Conservation (phyloP, 805 yeast genomes). For the Yarrowia osloensis region DNA sequence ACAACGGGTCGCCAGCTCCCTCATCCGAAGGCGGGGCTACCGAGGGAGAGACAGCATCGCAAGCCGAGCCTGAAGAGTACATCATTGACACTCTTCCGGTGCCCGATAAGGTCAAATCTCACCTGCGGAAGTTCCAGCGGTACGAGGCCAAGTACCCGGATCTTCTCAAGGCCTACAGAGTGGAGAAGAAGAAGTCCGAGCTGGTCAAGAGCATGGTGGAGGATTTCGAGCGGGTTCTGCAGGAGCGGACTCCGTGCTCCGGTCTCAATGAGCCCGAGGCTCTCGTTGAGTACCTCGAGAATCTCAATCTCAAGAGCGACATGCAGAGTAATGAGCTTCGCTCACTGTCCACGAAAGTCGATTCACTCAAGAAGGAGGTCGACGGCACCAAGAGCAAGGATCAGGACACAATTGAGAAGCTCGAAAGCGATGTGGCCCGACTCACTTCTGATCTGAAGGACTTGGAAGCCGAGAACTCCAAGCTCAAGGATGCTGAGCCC, state of each 20-base stretch:
- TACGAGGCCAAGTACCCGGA: slow-evolving; percentile 91
- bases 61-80: neutral
- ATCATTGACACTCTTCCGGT: slow-evolving; percentile 23
- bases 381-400: slow-evolving; percentile 18
- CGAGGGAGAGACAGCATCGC: slow-evolving; percentile 1
- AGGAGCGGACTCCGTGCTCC: slow-evolving; percentile 79
- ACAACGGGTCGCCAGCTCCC: neutral
- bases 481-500: slow-evolving; percentile 14
- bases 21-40: neutral
- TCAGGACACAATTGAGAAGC: slow-evolving; percentile 35
- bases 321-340: slow-evolving; percentile 69
- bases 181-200: slow-evolving; percentile 68
- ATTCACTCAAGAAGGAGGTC: slow-evolving; percentile 21
- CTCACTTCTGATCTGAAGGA: slow-evolving; percentile 32
- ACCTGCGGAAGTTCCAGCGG: slow-evolving; percentile 72
- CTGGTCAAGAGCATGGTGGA: slow-evolving; percentile 47
- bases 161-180: slow-evolving; percentile 78
- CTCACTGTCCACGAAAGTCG: slow-evolving; percentile 42
- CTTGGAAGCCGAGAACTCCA: slow-evolving; percentile 25
- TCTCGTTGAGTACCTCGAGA: slow-evolving; percentile 67
- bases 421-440: slow-evolving; percentile 35
- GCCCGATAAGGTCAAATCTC: slow-evolving; percentile 48
- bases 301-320: slow-evolving; percentile 59
- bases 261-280: slow-evolving; percentile 71
- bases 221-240: slow-evolving; percentile 65